phyloP scores from a whole-genome alignment of 2,329 filamentous ascomycete genomes.

The Bimuria novae-zelandiae region DNA sequence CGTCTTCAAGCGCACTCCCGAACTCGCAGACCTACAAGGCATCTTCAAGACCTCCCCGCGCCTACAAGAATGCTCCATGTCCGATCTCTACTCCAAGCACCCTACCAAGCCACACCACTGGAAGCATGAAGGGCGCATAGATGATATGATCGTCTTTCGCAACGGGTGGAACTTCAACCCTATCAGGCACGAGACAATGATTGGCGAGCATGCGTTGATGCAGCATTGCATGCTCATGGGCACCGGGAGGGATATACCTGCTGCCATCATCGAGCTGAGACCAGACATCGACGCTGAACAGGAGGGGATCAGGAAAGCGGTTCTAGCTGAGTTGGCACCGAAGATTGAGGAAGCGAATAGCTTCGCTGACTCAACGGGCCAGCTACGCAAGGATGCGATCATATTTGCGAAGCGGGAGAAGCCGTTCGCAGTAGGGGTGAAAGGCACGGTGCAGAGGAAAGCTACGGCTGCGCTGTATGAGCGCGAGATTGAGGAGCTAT shows the following conservation, averaged over 20 bases:
- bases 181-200: slow-evolving; percentile 24
- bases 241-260: slow-evolving; percentile 33
- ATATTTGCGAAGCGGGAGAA: slow-evolving; percentile 50
- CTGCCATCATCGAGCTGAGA: slow-evolving; percentile 37
- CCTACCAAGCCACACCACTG: slow-evolving; percentile 33
- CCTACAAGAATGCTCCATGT: slow-evolving; percentile 26
- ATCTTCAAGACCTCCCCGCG: slow-evolving; percentile 25
- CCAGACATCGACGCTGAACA: slow-evolving; percentile 25
- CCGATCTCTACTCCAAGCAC: slow-evolving; percentile 30
- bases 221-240: slow-evolving; percentile 41
- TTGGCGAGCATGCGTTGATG: slow-evolving; percentile 36
- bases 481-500: too few species aligned
- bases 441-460: slow-evolving; percentile 8
- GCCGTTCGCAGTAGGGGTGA: too few species aligned
- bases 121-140: slow-evolving; percentile 28
- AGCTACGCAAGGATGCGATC: slow-evolving; percentile 51
- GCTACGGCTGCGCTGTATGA: too few species aligned
- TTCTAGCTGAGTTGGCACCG: slow-evolving; percentile 51
- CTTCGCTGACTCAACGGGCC: slow-evolving; percentile 47
- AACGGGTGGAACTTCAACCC: slow-evolving; percentile 30
- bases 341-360: slow-evolving; percentile 52
- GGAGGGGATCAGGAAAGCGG: slow-evolving; percentile 21
- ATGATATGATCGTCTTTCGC: slow-evolving; percentile 27
- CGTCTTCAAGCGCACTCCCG: slow-evolving; percentile 20
- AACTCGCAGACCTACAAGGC: slow-evolving; percentile 21